Conservation (phyloP, 2,329 filamentous ascomycete genomes). For the Paramyrothecium sp. region DNA sequence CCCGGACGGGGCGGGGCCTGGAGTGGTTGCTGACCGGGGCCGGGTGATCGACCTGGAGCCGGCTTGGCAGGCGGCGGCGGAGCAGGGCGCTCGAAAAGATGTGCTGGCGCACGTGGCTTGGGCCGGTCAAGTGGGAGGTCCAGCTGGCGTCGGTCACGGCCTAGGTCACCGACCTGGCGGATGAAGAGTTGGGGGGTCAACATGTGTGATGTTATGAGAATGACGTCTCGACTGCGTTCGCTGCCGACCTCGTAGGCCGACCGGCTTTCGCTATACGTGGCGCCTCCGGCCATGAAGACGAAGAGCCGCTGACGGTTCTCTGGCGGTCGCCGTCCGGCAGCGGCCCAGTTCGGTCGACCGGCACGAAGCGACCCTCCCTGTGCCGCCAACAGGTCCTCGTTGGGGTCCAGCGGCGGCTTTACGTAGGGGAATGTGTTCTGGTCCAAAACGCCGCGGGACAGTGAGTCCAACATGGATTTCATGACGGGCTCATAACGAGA, state of each 20-base stretch:
- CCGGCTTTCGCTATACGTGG: conserved; percentile 87
- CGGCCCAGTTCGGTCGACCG: conserved; percentile 94
- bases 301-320: conserved; percentile 90
- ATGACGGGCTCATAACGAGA: conserved; percentile 82
- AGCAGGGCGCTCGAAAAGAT: conserved; percentile 75
- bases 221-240: conserved; percentile 74
- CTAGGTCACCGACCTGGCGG: conserved; percentile 78
- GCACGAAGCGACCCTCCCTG: conserved; percentile 78
- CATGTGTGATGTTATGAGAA: conserved; percentile 91
- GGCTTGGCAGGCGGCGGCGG: conserved; percentile 42
- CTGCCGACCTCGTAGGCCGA: conserved; percentile 84
- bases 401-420: conserved; percentile 64
- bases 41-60: conserved; percentile 11
- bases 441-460: conserved; percentile 67
- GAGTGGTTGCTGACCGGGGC: conserved; percentile 5
- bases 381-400: conserved; percentile 54
- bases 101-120: conserved; percentile 76
- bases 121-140: conserved; percentile 80
- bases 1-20: conserved; percentile 10
- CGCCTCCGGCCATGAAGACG: conserved; percentile 92
- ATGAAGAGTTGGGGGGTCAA: conserved; percentile 80
- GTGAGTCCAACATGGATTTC: conserved; percentile 78
- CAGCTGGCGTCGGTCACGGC: conserved; percentile 70
- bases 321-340: conserved; percentile 65
- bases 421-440: conserved; percentile 68